These are phyloP conservation scores for Phragmites australis DNA, from an alignment of 176 grass and related monocot genomes.

Conservation along the genomic window DNA sequence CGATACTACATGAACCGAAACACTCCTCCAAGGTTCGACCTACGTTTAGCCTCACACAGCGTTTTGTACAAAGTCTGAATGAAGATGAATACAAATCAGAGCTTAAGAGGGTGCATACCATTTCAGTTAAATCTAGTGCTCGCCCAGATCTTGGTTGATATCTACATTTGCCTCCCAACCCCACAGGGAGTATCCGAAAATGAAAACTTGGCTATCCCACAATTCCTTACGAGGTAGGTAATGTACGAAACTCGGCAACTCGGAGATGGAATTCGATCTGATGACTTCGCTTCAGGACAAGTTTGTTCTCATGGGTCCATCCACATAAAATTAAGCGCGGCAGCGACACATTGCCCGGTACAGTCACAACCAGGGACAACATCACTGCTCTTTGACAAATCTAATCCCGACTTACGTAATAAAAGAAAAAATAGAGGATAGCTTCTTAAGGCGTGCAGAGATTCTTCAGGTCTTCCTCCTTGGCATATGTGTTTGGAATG, in stretches of 20 bases:
- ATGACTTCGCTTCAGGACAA: slow-evolving; percentile 26
- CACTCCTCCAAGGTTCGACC: neutral
- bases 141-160: neutral
- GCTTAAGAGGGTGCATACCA: neutral
- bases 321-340: slow-evolving; percentile 35
- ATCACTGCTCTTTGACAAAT: slow-evolving; percentile 37
- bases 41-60: neutral
- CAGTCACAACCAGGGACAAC: slow-evolving; percentile 33
- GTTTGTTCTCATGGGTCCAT: slow-evolving; percentile 38
- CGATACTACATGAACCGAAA: neutral
- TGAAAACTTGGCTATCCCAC: neutral
- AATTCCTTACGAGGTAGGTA: neutral
- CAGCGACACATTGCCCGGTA: slow-evolving; percentile 27
- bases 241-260: neutral
- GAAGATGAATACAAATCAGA: neutral
- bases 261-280: slow-evolving; percentile 18
- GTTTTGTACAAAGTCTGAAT: neutral
- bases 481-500: slow-evolving; percentile 71
- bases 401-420: slow-evolving; percentile 45
- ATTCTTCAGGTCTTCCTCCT: slow-evolving; percentile 93
- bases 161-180: neutral
- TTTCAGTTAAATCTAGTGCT: neutral
- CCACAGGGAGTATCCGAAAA: neutral
- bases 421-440: neutral
- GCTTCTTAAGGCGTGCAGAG: slow-evolving; percentile 69